Evolutionary conservation across 2,329 filamentous ascomycete species (phyloP), one percentile per base, ranked within the genome.

Genomic region (Aspergillus sp.): DNA sequence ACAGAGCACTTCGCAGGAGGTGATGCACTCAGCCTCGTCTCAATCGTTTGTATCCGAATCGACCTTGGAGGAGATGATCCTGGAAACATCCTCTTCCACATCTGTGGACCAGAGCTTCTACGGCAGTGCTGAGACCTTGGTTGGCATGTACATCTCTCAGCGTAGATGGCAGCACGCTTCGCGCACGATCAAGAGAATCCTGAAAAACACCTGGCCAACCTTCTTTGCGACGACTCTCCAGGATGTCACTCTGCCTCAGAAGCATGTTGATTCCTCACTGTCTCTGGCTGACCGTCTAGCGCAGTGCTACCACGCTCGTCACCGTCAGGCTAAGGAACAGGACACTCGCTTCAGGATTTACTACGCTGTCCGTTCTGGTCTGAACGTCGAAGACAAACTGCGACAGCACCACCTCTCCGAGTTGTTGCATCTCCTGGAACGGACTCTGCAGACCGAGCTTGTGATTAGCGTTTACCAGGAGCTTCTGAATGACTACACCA

Each of bases 161-260:
- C 75, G 74, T 57, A 74, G 79, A 36, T 83, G 76, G 70, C 72
- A 74, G 6, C 77, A 81, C 56, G 79, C 80, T 3, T 76, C 78
- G 20, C 71, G 68, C 1, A 68, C 81, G 24, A 74, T 81, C 42
- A 78, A 79, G 55, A 70, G 70, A 20, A 76, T 81, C 15, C 67
- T 83, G 32, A 72, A 76, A 45, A 71, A 73, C 12, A 74, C 78
- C 3, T 83, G 81, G 80, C 71, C 76, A 2, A 74, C 75, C 0
- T 72, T 83, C 56, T 76, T 82, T 47, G 72, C 77, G 11, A 68
- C 71, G 22, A 78, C 76, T 1, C 68, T 79, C 55, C 66, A 79
- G 47, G 76, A 80, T 56, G 76, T 83, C 1, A 69, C 70, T 1
- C 69, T 81, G 30, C 76, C 79, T 0, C 63, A 69, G 1, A 72